A percentile compares a stretch with the other conserved stretches of the same genome.
Evolutionary conservation across 148 eudicot genomes (phyloP).

Genomic region (Chenopodium formosanum): DNA sequence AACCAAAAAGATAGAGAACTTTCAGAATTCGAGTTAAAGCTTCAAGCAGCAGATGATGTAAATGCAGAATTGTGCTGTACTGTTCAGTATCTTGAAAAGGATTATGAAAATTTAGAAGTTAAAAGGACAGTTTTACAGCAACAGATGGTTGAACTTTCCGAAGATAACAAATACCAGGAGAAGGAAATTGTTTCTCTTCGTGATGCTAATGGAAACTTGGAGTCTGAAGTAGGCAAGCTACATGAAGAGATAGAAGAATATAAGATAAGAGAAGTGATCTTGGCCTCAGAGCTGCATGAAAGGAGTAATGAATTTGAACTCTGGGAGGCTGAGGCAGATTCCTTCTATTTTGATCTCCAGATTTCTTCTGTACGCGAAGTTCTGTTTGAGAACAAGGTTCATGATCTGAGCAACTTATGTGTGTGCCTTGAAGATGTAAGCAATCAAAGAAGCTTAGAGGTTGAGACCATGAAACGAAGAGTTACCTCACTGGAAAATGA

Average conservation of each 20-base stretch:
- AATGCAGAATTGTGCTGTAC: conserved; percentile 46
- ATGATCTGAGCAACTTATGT: conserved; percentile 65
- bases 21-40: conserved; percentile 38
- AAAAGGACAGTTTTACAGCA: conserved; percentile 41
- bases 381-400: conserved; percentile 63
- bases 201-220: conserved; percentile 49
- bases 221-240: conserved; percentile 50
- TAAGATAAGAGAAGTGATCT: conserved; percentile 57
- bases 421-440: conserved; percentile 57
- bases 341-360: conserved; percentile 91
- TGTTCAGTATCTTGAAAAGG: conserved; percentile 42
- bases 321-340: conserved; percentile 90
- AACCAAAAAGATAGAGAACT: conserved; percentile 48
- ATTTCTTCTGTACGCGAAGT: conserved; percentile 65
- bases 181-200: conserved; percentile 52
- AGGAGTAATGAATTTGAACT: conserved; percentile 71
- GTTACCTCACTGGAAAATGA: conserved; percentile 59
- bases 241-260: conserved; percentile 65
- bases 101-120: conserved; percentile 36
- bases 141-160: conserved; percentile 41
- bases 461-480: conserved; percentile 58
- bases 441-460: conserved; percentile 48
- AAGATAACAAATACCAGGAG: conserved; percentile 36
- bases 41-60: conserved; percentile 37
- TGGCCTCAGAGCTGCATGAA: conserved; percentile 68